These are phyloP conservation scores for Bocquillonia castaneifolia DNA, from an alignment of 441 rosid species.

Conservation along the genomic window DNA sequence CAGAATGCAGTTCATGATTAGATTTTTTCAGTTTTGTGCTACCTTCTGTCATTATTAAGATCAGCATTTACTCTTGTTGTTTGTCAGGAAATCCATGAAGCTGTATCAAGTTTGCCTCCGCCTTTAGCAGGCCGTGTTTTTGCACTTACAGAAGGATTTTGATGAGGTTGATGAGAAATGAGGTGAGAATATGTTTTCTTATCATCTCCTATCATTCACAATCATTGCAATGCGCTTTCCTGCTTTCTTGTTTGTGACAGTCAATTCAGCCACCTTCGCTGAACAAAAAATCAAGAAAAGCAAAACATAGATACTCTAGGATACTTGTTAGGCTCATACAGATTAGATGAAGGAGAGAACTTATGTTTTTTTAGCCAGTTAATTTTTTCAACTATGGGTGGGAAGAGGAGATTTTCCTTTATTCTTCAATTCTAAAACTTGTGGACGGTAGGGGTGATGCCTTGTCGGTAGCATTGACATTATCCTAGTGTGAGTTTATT, in stretches of 20 bases:
- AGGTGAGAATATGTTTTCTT: neutral
- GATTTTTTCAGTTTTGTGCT: neutral
- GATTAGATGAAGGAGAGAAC: neutral
- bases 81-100: slow-evolving; percentile 64
- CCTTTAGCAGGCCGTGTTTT: slow-evolving; percentile 68
- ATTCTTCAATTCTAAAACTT: neutral
- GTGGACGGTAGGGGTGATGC: neutral
- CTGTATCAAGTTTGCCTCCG: slow-evolving; percentile 52
- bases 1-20: neutral
- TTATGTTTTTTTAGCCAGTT: neutral
- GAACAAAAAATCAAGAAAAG: neutral
- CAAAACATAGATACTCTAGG: too few relatives aligned
- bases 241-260: neutral
- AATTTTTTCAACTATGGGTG: neutral
- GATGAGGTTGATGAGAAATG: slow-evolving; percentile 9
- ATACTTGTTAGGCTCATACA: neutral
- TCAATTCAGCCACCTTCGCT: neutral
- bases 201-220: neutral
- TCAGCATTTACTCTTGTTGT: slow-evolving; percentile 3
- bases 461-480: neutral
- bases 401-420: neutral
- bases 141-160: slow-evolving; percentile 78
- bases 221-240: neutral
- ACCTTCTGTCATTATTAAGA: neutral
- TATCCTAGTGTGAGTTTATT: neutral